phyloP scores from a whole-genome alignment of 257 asterid species.

The Nicotiana tabacum region DNA sequence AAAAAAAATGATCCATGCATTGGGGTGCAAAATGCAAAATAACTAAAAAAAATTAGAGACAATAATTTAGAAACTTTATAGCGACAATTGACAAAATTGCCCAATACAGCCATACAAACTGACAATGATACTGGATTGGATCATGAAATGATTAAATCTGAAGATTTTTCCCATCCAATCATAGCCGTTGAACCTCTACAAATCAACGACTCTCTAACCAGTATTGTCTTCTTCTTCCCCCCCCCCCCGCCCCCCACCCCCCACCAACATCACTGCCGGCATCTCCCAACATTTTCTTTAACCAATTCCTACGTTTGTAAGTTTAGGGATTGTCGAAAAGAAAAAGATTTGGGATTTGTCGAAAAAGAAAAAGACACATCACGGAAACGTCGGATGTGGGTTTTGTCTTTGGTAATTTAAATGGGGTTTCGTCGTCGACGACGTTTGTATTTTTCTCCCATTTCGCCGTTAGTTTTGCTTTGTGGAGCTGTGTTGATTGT shows the following conservation, averaged over 20 bases:
- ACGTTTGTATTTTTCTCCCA: background rate
- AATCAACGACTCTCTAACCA: background rate
- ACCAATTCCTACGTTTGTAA: background rate
- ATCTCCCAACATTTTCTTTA: background rate
- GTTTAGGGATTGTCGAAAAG: background rate
- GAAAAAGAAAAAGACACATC: background rate
- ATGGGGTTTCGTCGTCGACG: slow-evolving; percentile 5
- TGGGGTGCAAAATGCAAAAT: no score
- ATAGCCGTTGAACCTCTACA: background rate
- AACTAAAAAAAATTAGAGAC: no score
- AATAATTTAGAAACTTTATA: no score
- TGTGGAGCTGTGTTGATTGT: background rate
- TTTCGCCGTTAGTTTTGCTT: background rate
- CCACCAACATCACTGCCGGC: background rate
- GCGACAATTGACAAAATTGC: no score
- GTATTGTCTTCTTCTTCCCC: background rate
- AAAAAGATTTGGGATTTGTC: background rate
- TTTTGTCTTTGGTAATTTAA: background rate
- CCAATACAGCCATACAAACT: background rate
- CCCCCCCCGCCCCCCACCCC: background rate
- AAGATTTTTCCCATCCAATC: background rate
- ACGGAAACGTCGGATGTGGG: background rate
- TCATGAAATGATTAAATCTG: background rate
- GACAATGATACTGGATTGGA: slow-evolving; percentile 7
- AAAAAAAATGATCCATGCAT: no score